Conservation (phyloP, 192 early-diverging fungal genomes). For the Phycomyces blakesleeanus region DNA sequence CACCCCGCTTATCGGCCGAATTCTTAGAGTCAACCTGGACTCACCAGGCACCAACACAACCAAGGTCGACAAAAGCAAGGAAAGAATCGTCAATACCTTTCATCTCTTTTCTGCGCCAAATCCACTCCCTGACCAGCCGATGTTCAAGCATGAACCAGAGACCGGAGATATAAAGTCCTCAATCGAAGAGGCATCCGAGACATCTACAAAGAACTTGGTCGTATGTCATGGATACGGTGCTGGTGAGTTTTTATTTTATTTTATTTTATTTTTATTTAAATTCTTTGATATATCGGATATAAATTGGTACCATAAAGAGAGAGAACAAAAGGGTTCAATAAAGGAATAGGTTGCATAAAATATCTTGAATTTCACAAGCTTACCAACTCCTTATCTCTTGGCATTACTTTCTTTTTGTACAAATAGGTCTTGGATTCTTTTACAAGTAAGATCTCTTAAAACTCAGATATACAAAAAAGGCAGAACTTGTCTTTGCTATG, state of each 20-base stretch:
- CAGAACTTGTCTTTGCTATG: background rate
- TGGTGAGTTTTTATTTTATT: conserved; percentile 32
- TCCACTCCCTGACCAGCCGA: conserved; percentile 18
- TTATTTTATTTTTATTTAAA: background rate
- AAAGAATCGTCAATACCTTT: background rate
- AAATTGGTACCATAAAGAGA: too few relatives aligned
- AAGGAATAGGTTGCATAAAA: too few relatives aligned
- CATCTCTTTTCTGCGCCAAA: conserved; percentile 8
- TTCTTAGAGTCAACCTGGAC: background rate
- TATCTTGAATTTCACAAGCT: background rate
- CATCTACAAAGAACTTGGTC: conserved; percentile 51
- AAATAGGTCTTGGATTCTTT: conserved; percentile 64
- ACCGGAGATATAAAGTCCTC: conserved; percentile 14
- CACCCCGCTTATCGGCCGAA: background rate
- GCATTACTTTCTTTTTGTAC: background rate
- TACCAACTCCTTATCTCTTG: background rate
- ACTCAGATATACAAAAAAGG: background rate
- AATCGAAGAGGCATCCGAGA: conserved; percentile 20
- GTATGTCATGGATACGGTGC: conserved; percentile 80
- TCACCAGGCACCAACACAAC: background rate
- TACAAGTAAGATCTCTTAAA: conserved; percentile 39
- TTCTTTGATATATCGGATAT: background rate
- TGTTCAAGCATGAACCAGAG: conserved; percentile 34
- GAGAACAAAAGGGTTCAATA: too few relatives aligned
- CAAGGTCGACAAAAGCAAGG: background rate